A percentile compares a stretch with the other conserved stretches of the same genome.
Conservation (phyloP, 768 basidiomycete species). For the Udeniomyces megalosporus region DNA sequence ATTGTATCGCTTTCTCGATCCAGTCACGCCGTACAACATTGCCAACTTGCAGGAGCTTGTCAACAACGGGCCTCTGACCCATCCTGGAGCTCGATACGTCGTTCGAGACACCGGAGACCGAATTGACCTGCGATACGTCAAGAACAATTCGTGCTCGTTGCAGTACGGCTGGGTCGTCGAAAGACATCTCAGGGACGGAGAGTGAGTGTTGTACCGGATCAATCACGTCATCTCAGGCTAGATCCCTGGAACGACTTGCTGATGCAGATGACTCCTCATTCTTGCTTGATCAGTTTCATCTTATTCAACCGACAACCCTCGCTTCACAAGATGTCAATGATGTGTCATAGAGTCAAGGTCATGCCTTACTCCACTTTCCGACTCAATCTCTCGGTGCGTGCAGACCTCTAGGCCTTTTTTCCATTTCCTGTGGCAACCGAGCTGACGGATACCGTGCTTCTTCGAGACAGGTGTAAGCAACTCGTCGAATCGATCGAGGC, state of each 20-base stretch:
- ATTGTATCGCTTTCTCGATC: too few species aligned
- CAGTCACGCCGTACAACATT: slow-evolving; percentile 96
- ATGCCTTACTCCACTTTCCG: slow-evolving; percentile 99
- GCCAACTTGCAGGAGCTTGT: slow-evolving; percentile 85
- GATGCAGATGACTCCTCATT: too few species aligned
- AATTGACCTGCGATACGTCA: slow-evolving; percentile 91
- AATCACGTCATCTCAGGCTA: too few species aligned
- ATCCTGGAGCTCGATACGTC: slow-evolving; percentile 92
- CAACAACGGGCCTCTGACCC: slow-evolving; percentile 79
- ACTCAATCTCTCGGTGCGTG: slow-evolving; percentile 76
- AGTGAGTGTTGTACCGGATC: slow-evolving; percentile 50
- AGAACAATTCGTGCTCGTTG: slow-evolving; percentile 69
- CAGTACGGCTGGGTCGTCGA: slow-evolving; percentile 99
- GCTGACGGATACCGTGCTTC: too few species aligned
- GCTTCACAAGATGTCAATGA: slow-evolving; percentile 99
- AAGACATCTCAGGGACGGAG: slow-evolving; percentile 91
- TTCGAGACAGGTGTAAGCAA: not conserved
- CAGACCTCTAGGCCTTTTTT: too few species aligned
- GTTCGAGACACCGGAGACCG: slow-evolving; percentile 94
- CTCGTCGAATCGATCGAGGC: not conserved
- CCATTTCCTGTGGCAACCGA: too few species aligned
- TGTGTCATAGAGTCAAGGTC: slow-evolving; percentile 91
- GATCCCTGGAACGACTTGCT: too few species aligned
- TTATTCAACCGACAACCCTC: slow-evolving; percentile 96
- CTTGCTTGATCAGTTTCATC: slow-evolving; percentile 54